These are phyloP conservation scores for Bipolaris sorokiniana DNA, from an alignment of 2,329 filamentous ascomycete genomes.

Conservation along the genomic window DNA sequence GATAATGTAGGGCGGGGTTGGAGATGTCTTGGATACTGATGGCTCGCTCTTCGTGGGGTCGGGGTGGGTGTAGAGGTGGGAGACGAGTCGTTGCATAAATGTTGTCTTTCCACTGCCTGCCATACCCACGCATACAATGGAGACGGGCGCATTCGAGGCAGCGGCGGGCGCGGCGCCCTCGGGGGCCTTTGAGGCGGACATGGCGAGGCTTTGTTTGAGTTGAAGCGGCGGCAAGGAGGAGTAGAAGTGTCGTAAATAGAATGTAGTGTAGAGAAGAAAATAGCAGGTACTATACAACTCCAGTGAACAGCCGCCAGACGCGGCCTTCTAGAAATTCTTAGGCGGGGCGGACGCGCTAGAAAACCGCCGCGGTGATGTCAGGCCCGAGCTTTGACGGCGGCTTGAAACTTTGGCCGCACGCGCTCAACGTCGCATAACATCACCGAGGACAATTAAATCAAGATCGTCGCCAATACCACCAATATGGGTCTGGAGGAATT, in stretches of 20 bases:
- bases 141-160: conserved; percentile 60
- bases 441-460: not conserved
- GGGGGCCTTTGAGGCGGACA: conserved; percentile 49
- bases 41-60: conserved; percentile 51
- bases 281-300: too few relatives aligned
- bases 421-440: conserved; percentile 7
- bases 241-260: not conserved
- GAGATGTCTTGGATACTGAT: conserved; percentile 36
- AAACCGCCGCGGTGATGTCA: conserved; percentile 34
- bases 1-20: conserved; percentile 83
- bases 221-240: not conserved
- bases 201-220: conserved; percentile 33
- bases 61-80: conserved; percentile 81
- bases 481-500: conserved; percentile 73
- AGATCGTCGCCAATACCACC: not conserved
- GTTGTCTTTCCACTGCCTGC: conserved; percentile 99
- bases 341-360: conserved; percentile 35
- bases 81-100: conserved; percentile 98
- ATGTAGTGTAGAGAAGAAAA: not conserved
- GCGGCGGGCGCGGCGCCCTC: conserved; percentile 21
- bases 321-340: conserved; percentile 40
- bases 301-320: not conserved
- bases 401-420: conserved; percentile 18
- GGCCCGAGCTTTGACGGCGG: conserved; percentile 23
- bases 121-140: conserved; percentile 96